Conservation (phyloP, 306 rosid genomes). For the Quercus engelmannii region DNA sequence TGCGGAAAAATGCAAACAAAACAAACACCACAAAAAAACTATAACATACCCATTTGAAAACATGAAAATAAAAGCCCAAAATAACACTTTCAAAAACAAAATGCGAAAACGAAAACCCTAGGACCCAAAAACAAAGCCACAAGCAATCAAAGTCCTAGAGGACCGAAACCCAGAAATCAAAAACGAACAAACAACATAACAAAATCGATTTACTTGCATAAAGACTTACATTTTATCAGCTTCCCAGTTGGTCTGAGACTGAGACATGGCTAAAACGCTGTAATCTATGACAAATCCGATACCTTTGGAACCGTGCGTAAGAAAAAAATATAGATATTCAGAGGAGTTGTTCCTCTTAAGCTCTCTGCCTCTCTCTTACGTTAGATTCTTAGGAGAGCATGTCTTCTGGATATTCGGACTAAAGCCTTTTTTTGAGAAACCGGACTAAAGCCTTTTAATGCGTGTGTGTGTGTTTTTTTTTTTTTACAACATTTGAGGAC, state of each 20-base stretch:
- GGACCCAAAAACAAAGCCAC: background rate
- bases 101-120: conserved; percentile 16
- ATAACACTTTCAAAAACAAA: background rate
- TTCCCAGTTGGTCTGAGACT: conserved; percentile 50
- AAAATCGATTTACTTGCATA: background rate
- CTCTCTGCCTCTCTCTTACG: background rate
- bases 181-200: background rate
- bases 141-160: background rate
- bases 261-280: conserved; percentile 38
- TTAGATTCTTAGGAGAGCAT: background rate
- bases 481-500: background rate
- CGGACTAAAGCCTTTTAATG: background rate
- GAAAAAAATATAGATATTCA: background rate
- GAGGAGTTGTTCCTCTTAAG: background rate
- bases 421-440: background rate
- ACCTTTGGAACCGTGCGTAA: background rate
- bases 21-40: background rate
- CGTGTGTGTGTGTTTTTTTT: background rate
- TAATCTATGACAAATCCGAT: background rate
- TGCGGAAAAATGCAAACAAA: background rate
- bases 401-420: background rate
- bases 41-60: background rate
- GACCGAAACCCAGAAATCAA: conserved; percentile 13
- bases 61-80: background rate
- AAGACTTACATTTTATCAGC: conserved; percentile 54